Base-by-base conservation (phyloP, 2,329 filamentous ascomycete genomes). In the Nemania diffusa region DNA sequence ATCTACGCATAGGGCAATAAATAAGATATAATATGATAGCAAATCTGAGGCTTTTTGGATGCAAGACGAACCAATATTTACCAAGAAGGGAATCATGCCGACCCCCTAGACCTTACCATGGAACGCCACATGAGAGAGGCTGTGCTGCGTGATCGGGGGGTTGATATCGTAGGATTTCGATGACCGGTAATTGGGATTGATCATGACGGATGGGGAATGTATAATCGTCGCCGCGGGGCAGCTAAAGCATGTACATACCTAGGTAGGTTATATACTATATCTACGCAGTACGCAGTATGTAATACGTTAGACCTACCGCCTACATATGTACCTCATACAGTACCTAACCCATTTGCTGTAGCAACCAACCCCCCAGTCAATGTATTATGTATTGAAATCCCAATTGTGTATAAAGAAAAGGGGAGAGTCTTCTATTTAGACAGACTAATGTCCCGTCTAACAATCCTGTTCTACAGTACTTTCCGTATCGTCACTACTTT, bases 1-100 rank as follows among this genome's bases (percentile, higher is more conserved):
- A 13, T 20, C 44, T 20, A 48, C 4, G 13, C 27, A 40, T 3
- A 20, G 24, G 11, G 40, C 3, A 17, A 29, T 6, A 27, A 26
- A 46, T 62, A 51, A 20, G 34, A 27, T 44, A 46, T 24, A 58
- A 46, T 27, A 34, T 37, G 40, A n/a, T 32, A 15, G 11, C n/a
- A 7, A 17, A 61, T 22, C 60, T 61, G 64, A 60, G 59, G 63
- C 55, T 52, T 66, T 59, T 69, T 56, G n/a, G 55, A 34, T 46
- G 50, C 52, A 17, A 62, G 48, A 58, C 29, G 46, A 68, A 22
- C 62, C 40, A 46, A 63, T 62, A 24, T 46, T 62, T 51, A 58
- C 62, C 50, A 62, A 62, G 65, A 46, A 37, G 56, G 50, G 65
- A 57, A 65, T 27, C 46, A 55, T 26, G 55, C 27, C 37, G 26